Evolutionary conservation across 2,329 filamentous ascomycete species (phyloP), one percentile per base, ranked within the genome.

Genomic region (Talaromyces albobiverticillius): DNA sequence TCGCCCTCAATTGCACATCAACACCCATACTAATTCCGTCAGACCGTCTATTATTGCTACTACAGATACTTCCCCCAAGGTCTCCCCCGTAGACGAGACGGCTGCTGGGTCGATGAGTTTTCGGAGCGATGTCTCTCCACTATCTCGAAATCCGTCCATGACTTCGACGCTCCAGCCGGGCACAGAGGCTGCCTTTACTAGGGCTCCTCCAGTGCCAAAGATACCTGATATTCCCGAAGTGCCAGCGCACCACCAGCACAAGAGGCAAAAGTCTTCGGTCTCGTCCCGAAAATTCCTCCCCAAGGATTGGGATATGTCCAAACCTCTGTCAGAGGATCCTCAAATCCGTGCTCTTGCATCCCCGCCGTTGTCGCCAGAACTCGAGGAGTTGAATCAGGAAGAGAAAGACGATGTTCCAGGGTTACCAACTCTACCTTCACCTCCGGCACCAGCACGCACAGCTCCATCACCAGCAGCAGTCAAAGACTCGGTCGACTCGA

Each of bases 261-360:
- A 59, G 29, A 58, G 68, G 46, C 61, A 63, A 23, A 67, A 71
- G 26, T 71, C 69, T 3, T 72, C 70, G 2, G 50, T 67, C 1
- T 71, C 69, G 0, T 71, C 69, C 3, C 50, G 61, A 23, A 65
- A 61, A 31, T 65, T 70, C 14, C 60, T 72, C 7, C 69, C 68
- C 14, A 72, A 66, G 25, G 46, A 61, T 2, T 64, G 69, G 16
- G 59, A 62, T 1, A 18, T 63, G 2, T 69, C 64, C 1, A 49
- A 66, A 5, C 65, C 68, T 38, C 52, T 72, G 20, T 71, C 68
- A 26, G 62, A 63, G 2, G 70, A 72, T 49, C 70, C 70, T 34
- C 67, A 72, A 36, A 72, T 72, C 31, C 64, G 63, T 0, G 69
- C 69, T 14, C 64, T 72, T 3, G 61, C 57, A 31, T 59, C 57